A percentile compares a stretch with the other conserved stretches of the same genome.
phyloP scores from a whole-genome alignment of 169 alveolate genomes.

The Pseudocohnilembus persalinus region DNA sequence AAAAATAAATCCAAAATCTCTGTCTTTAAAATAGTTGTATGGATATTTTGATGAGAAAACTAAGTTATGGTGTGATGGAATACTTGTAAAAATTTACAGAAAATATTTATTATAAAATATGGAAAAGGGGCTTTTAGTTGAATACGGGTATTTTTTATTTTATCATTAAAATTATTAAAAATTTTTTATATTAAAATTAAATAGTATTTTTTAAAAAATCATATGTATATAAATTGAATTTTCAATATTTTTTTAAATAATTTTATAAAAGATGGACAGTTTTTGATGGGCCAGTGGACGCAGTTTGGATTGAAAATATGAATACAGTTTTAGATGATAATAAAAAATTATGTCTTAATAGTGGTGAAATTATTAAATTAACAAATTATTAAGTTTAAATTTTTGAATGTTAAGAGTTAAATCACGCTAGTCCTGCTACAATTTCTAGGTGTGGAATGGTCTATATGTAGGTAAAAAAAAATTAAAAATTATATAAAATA shows the following conservation, averaged over 20 bases:
- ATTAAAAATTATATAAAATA: too few relatives aligned
- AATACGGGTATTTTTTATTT: not conserved
- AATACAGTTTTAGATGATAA: conserved; percentile 74
- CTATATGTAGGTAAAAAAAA: conserved; percentile 8
- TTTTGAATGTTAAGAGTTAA: conserved; percentile 62
- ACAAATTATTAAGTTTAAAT: conserved; percentile 52
- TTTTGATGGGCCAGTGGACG: conserved; percentile 78
- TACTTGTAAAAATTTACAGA: conserved; percentile 18
- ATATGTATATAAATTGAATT: too few relatives aligned
- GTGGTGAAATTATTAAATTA: conserved; percentile 62
- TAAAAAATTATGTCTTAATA: conserved; percentile 61
- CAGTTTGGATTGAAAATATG: conserved; percentile 72
- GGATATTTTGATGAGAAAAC: conserved; percentile 35
- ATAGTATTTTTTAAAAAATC: not conserved
- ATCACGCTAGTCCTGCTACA: conserved; percentile 75
- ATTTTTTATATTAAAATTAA: not conserved
- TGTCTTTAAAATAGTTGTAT: conserved; percentile 8
- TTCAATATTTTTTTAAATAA: too few relatives aligned
- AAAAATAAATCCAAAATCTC: conserved; percentile 32
- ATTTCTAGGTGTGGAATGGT: conserved; percentile 82
- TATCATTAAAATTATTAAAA: too few relatives aligned
- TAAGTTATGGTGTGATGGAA: conserved; percentile 34
- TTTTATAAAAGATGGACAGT: conserved; percentile 59
- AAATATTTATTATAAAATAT: conserved; percentile 36
- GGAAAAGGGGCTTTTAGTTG: not conserved